Base-by-base conservation (phyloP, 73 alveolate species). In the Tetrahymena thermophila region DNA sequence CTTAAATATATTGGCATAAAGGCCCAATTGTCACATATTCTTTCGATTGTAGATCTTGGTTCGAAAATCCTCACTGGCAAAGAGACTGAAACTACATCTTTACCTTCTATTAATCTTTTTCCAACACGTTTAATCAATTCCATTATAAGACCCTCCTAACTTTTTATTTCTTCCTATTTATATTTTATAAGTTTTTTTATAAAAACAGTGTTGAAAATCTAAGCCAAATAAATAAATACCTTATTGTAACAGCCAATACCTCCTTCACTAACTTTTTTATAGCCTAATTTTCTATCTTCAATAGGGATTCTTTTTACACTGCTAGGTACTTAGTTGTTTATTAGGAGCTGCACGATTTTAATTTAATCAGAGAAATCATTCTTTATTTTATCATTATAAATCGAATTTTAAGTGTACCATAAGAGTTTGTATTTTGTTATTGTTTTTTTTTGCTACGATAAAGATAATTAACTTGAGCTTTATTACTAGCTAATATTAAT, bases 51-150 rank as follows among this genome's bases (percentile, higher is more conserved):
- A 10, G 99, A 96, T 84, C 99, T 96, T 35, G 99, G 98, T 96
- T 98, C 99, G 84, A 98, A 98, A 34, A 98, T 97, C 93, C 98
- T 94, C 84, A 98, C 98, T 17, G 99, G 99, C 5, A 98, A 95
- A 31, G 99, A 98, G 25, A 98, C 95, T 13, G 97, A 95, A 37
- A 96, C 97, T 15, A 96, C 94, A 44, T 96, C 94, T 50, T 95
- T 85, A 1, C 97, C 97, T 35, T 95, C 97, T 25, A 95, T 84
- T 95, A 95, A 56, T 44, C 94, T 43, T 95, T 93, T 95, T 1
- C 97, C 97, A 43, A 94, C 97, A 0, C 85, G 71, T 95, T 94
- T 95, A 85, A 95, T 95, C 35, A 95, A 40, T 14, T 95, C 97
- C 84, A 95, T 43, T 16, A 95, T 94, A 10, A 95, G 43, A 21